phyloP scores from a whole-genome alignment of 768 basidiomycete species.

The Candolleomyces aberdarensis region DNA sequence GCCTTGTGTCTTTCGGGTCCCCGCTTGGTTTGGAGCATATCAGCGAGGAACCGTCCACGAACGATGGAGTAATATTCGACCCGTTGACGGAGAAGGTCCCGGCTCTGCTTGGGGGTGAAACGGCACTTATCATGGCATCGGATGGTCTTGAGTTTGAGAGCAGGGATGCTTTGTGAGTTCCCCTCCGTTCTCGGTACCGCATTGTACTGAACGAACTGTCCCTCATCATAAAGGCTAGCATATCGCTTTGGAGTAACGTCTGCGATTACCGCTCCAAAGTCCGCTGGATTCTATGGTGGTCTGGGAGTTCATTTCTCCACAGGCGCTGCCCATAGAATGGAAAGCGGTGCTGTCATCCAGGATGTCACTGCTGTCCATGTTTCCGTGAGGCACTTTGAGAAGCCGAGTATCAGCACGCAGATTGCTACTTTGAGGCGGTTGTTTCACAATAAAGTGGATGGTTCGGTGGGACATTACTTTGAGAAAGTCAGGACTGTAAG shows the following conservation, averaged over 20 bases:
- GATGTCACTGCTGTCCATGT: slow-evolving; percentile 67
- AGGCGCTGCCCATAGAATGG: slow-evolving; percentile 55
- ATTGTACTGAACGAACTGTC: neutral
- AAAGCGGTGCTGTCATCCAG: slow-evolving; percentile 60
- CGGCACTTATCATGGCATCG: slow-evolving; percentile 55
- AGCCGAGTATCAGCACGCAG: slow-evolving; percentile 74
- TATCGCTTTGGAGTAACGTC: slow-evolving; percentile 71
- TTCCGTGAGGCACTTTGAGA: slow-evolving; percentile 45
- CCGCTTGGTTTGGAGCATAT: slow-evolving; percentile 73
- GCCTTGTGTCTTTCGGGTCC: slow-evolving; percentile 69
- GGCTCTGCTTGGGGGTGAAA: slow-evolving; percentile 47
- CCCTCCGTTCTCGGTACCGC: neutral
- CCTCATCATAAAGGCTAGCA: slow-evolving; percentile 45
- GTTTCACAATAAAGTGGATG: slow-evolving; percentile 43
- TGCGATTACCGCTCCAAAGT: slow-evolving; percentile 60
- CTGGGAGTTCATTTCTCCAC: slow-evolving; percentile 66
- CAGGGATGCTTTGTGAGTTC: slow-evolving; percentile 65
- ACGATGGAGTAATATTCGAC: slow-evolving; percentile 62
- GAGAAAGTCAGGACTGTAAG: slow-evolving; percentile 41
- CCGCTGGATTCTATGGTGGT: slow-evolving; percentile 53
- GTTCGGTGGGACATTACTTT: slow-evolving; percentile 42
- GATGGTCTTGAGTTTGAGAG: slow-evolving; percentile 74
- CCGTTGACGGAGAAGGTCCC: slow-evolving; percentile 47
- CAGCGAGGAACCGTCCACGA: slow-evolving; percentile 60
- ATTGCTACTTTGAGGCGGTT: slow-evolving; percentile 70